phyloP scores from a whole-genome alignment of 768 basidiomycete genomes.

The Russula dissimulans region DNA sequence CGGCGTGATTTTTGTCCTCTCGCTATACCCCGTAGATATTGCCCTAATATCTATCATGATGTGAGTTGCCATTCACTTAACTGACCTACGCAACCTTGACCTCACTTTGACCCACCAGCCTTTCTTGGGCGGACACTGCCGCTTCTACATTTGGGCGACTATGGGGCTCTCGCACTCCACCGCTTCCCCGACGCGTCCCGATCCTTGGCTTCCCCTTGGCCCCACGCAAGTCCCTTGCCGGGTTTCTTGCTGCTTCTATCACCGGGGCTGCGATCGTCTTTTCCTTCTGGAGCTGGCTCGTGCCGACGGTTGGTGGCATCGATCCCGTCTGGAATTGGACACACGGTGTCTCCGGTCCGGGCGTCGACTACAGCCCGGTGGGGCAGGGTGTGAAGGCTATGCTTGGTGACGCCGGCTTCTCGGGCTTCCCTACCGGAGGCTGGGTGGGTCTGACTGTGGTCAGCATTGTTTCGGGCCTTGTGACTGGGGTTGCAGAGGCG shows the following conservation, averaged over 20 bases:
- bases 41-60: conserved; percentile 86
- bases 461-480: conserved; percentile 59
- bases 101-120: conserved; percentile 35
- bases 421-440: conserved; percentile 28
- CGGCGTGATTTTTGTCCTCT: conserved; percentile 70
- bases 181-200: conserved; percentile 41
- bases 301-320: conserved; percentile 33
- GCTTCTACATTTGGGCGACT: conserved; percentile 89
- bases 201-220: conserved; percentile 58
- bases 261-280: conserved; percentile 61
- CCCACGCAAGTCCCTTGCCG: conserved; percentile 75
- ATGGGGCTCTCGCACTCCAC: conserved; percentile 61
- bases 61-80: conserved; percentile 25
- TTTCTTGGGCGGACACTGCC: conserved; percentile 94
- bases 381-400: conserved; percentile 24
- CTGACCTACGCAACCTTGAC: neutral
- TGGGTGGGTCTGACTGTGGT: conserved; percentile 46
- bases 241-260: conserved; percentile 67
- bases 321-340: conserved; percentile 52
- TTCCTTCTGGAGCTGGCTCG: conserved; percentile 64
- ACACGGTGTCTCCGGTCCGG: conserved; percentile 34
- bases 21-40: conserved; percentile 73
- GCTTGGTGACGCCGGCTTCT: conserved; percentile 18
- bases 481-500: conserved; percentile 83
- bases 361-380: conserved; percentile 14